Evolutionary conservation across 352 stramenopile species (phyloP), one percentile per base, ranked within the genome.

Genomic region (Globisporangium irregulare): DNA sequence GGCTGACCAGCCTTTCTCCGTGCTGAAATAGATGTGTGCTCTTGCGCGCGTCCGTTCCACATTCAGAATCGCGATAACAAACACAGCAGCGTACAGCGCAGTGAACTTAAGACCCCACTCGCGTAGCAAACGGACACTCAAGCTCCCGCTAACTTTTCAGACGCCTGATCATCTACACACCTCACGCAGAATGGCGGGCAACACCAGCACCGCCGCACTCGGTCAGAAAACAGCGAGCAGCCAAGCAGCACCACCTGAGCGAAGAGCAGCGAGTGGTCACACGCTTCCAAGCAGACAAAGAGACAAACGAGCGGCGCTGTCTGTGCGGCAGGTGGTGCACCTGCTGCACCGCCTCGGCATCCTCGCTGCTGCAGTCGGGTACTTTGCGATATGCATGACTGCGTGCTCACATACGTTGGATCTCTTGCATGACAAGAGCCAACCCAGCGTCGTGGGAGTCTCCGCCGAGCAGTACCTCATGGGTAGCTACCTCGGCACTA

Each of bases 391-490:
- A 6, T 58, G 51, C 24, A 24, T 58, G 51, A 2, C 9, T n/a
- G 51, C 51, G 2, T 58, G 22, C 1, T 5, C 15, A 18, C 5
- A 24, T 0, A 58, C 51, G 24, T 10, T 59, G 32, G 10, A 67
- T 12, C n/a, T 67, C 5, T 18, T 67, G 15, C 34, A 51, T 1
- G 70, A 63, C 8, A 68, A 59, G 0, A 38, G 73, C 25, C 72
- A 70, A 24, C 54, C 69, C 4, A 71, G 66, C 2, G 62, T 75
- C 12, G 53, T 38, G 3, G 46, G 73, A 12, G 51, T 58, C 20
- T 57, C 79, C 0, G 71, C 70, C 2, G 29, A 51, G 12, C 68
- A 64, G 10, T 59, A 62, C 0, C 62, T 82, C 4, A 78, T 89
- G 24, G 38, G 53, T 7, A 46, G 41, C 1, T 86, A 78, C 22